A percentile compares a stretch with the other conserved stretches of the same genome.
Conservation (phyloP, 1,139 yeast species). For the Suhomyces terraborum region DNA sequence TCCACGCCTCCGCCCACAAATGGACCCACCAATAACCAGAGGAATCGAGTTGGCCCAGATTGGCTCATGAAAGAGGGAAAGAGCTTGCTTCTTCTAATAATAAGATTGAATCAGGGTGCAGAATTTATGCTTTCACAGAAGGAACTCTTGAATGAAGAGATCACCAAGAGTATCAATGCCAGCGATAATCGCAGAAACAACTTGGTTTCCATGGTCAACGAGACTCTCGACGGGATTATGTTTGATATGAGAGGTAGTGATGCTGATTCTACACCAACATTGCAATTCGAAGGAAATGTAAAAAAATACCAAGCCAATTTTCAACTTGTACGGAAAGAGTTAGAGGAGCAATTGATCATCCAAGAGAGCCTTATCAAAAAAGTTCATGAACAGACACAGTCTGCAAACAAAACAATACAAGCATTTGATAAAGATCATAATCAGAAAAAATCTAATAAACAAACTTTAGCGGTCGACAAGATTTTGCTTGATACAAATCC, state of each 20-base stretch:
- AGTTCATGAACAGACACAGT: slow-evolving; percentile 12
- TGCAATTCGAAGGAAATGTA: slow-evolving; percentile 20
- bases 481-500: slow-evolving; percentile 23
- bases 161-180: slow-evolving; percentile 16
- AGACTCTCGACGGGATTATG: slow-evolving; percentile 29
- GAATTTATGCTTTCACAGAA: slow-evolving; percentile 1
- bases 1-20: slow-evolving; percentile 10
- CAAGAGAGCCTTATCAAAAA: slow-evolving; percentile 24
- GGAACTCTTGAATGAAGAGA: slow-evolving; percentile 9
- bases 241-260: slow-evolving; percentile 19
- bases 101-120: slow-evolving; percentile 19
- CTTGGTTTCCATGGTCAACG: slow-evolving; percentile 36
- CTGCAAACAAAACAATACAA: neutral
- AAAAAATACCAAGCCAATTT: slow-evolving; percentile 31
- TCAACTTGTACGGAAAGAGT: slow-evolving; percentile 27
- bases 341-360: slow-evolving; percentile 34
- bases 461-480: slow-evolving; percentile 13
- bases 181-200: slow-evolving; percentile 30
- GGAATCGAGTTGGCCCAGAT: slow-evolving; percentile 20
- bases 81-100: slow-evolving; percentile 24
- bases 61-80: slow-evolving; percentile 26
- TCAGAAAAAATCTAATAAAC: slow-evolving; percentile 4
- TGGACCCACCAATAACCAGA: slow-evolving; percentile 2
- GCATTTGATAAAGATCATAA: slow-evolving; percentile 2
- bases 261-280: slow-evolving; percentile 17